phyloP scores from a whole-genome alignment of 148 eudicot species.

The Cornus controversa region DNA sequence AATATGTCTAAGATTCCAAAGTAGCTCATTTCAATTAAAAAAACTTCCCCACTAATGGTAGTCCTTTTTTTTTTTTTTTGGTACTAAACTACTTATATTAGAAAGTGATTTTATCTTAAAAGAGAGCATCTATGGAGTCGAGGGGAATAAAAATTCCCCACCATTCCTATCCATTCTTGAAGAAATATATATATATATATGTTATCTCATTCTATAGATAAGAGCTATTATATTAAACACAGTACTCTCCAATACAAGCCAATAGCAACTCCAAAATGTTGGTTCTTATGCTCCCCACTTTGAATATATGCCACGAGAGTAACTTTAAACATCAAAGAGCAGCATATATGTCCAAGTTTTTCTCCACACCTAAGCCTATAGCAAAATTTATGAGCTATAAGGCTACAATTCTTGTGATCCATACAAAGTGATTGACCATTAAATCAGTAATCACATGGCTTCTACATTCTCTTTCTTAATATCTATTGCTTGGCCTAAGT shows the following conservation, averaged over 20 bases:
- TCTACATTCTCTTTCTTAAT: background rate
- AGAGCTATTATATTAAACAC: too few relatives aligned
- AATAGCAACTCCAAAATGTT: background rate
- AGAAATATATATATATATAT: too few relatives aligned
- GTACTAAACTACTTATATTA: background rate
- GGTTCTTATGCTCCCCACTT: background rate
- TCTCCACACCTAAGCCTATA: background rate
- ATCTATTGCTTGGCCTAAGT: too few relatives aligned
- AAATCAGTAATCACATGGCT: background rate
- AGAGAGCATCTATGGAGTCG: background rate
- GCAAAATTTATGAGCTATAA: background rate
- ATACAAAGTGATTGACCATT: too few relatives aligned
- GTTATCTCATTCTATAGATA: too few relatives aligned
- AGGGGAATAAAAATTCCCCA: background rate
- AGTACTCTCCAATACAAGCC: too few relatives aligned
- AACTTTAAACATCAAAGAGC: background rate
- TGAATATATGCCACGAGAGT: slow-evolving; percentile 1
- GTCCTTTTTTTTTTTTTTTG: background rate
- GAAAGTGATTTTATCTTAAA: background rate
- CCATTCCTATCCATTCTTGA: too few relatives aligned
- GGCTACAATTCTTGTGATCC: background rate
- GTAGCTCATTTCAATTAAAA: background rate
- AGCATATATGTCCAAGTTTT: too few relatives aligned
- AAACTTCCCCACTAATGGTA: background rate
- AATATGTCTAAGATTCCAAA: background rate